phyloP scores from a whole-genome alignment of 2,329 filamentous ascomycete genomes.

The Pyrenophora seminiperda region DNA sequence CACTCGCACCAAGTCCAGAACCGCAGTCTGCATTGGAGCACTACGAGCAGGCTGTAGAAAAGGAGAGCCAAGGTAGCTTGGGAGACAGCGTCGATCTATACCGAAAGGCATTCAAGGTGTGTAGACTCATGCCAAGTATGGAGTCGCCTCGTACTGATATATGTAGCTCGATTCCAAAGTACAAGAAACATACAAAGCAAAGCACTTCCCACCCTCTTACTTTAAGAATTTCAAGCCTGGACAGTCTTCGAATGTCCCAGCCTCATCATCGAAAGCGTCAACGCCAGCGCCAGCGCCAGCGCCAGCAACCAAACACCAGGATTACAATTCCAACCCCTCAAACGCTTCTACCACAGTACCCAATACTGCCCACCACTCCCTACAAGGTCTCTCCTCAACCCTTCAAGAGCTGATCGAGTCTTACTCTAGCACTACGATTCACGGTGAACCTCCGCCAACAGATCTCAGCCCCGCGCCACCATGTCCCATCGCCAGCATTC shows the following conservation, averaged over 20 bases:
- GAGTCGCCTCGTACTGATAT: conserved; percentile 11
- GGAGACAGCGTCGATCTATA: conserved; percentile 90
- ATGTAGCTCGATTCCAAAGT: conserved; percentile 78
- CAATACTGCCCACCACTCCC: conserved; percentile 62
- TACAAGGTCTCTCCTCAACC: conserved; percentile 60
- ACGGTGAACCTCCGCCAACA: conserved; percentile 68
- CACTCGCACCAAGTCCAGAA: conserved; percentile 49
- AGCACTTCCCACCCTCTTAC: conserved; percentile 76
- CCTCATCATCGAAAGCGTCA: conserved; percentile 10
- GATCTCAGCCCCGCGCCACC: conserved; percentile 74
- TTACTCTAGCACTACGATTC: conserved; percentile 74
- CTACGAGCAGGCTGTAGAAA: conserved; percentile 89
- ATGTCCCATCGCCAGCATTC: conserved; percentile 78
- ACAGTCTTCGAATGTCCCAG: conserved; percentile 4
- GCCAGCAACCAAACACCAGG: conserved; percentile 45
- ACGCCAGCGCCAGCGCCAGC: conserved; percentile 44
- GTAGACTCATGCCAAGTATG: conserved; percentile 20
- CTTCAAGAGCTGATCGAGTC: conserved; percentile 73
- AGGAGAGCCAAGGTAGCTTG: conserved; percentile 80
- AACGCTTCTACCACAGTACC: conserved; percentile 60
- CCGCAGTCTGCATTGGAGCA: conserved; percentile 84
- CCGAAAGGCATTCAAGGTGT: conserved; percentile 83
- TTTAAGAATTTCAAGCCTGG: conserved; percentile 45
- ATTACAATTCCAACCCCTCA: conserved; percentile 52
- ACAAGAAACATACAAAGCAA: conserved; percentile 85